Base-by-base conservation (phyloP, 257 asterid species). In the Prunella vulgaris region DNA sequence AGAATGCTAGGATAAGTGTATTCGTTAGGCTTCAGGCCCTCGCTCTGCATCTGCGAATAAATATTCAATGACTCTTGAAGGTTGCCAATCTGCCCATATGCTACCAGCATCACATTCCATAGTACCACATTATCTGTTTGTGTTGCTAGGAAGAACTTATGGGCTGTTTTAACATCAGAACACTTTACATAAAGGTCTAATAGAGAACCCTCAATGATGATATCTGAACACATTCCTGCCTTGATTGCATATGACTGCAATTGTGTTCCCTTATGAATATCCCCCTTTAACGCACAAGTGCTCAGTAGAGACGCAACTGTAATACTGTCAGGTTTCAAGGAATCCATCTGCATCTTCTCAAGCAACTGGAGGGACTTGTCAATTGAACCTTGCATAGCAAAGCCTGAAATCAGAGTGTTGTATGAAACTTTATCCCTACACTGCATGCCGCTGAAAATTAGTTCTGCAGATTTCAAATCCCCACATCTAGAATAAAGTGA, bases 41-140 rank as follows among this genome's bases (percentile, higher is more conserved):
- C 60, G 60, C 62, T 62, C 76, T 76, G 88, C 95, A 91, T 85
- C 51, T 64, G 83, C n/a, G 84, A 66, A 75, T 83, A 91, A 68
- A 84, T 77, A 66, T 22, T 63, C 74, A 82, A 52, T 14, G 97
- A 92, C 76, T 89, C 84, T 5, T 70, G 70, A 25, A 92, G 86
- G 80, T 87, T 77, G 13, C 95, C 95, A 64, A 74, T 81, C 77
- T 84, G 93, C 46, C 97, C 97, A 84, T 87, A 86, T 25, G 96
- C 95, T 75, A 85, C 95, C 68, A 87, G 86, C 97, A 92, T 87
- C 83, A 89, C 90, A 74, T 92, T 92, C 96, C 96, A 92, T 15
- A 88, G 84, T 60, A 92, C 96, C 61, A 88, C 85, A 61, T 91
- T 91, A 59, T 84, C 79, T 42, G 69, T 87, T 61, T 70, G 69